phyloP scores from a whole-genome alignment of 2,329 filamentous ascomycete genomes.

The Fusarium sp. region DNA sequence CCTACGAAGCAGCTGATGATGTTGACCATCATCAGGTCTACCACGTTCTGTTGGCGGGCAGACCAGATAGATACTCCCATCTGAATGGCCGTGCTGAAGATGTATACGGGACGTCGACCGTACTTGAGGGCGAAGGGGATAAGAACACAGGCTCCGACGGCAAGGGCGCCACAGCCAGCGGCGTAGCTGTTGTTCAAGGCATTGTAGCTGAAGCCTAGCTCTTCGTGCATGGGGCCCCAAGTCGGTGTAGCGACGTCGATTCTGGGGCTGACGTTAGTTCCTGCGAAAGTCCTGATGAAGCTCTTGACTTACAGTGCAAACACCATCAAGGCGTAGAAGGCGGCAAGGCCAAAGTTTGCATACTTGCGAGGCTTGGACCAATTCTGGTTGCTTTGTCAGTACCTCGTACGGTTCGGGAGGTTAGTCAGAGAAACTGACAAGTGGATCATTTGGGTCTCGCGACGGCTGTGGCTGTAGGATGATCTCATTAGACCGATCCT shows the following conservation, averaged over 20 bases:
- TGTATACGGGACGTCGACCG: constrained; percentile 38
- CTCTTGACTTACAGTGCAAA: constrained; percentile 66
- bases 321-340: constrained; percentile 68
- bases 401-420: neutral
- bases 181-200: constrained; percentile 7
- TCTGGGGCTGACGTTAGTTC: neutral
- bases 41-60: constrained; percentile 52
- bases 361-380: constrained; percentile 21
- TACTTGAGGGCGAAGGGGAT: constrained; percentile 40
- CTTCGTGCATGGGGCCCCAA: constrained; percentile 2
- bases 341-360: constrained; percentile 58
- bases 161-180: constrained; percentile 27
- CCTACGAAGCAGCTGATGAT: constrained; percentile 48
- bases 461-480: constrained; percentile 15
- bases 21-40: constrained; percentile 55
- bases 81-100: constrained; percentile 50
- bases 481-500: neutral
- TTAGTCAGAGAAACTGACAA: neutral
- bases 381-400: neutral
- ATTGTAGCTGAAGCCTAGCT: constrained; percentile 9
- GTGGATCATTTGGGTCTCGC: constrained; percentile 15
- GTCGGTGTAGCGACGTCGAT: neutral
- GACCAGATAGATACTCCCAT: constrained; percentile 51
- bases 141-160: constrained; percentile 35
- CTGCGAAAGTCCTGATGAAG: too few species aligned